Conservation (phyloP, 805 yeast species). For the Lipomyces yamanashiensis region DNA sequence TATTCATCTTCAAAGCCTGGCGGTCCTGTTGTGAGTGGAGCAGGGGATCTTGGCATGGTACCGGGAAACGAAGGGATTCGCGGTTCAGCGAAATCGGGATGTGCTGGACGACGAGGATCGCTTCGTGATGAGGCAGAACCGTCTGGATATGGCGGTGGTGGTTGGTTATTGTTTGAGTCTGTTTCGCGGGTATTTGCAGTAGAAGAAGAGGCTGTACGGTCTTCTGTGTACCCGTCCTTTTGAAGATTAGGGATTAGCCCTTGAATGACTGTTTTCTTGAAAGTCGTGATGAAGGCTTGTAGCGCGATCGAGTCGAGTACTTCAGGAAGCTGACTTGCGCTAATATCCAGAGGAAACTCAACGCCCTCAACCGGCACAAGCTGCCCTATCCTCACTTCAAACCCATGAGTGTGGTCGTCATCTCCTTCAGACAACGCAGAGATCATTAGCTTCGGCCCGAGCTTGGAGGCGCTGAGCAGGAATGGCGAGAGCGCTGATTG, state of each 20-base stretch:
- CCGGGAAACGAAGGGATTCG: conserved; percentile 3
- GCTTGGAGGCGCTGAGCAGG: conserved; percentile 18
- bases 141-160: conserved; percentile 34
- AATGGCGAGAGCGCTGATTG: conserved; percentile 28
- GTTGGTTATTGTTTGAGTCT: conserved; percentile 28
- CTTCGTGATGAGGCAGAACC: not conserved
- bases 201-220: not conserved
- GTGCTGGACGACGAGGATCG: conserved; percentile 4
- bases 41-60: conserved; percentile 14
- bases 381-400: conserved; percentile 23
- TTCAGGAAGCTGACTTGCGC: not conserved
- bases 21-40: conserved; percentile 41
- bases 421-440: conserved; percentile 27
- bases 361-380: conserved; percentile 1
- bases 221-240: conserved; percentile 28
- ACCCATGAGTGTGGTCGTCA: conserved; percentile 21
- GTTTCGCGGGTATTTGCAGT: conserved; percentile 12
- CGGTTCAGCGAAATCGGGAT: conserved; percentile 7
- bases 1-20: conserved; percentile 55
- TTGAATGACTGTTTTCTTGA: conserved; percentile 22
- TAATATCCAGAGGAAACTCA: conserved; percentile 8
- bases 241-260: conserved; percentile 25
- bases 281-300: conserved; percentile 12
- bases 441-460: conserved; percentile 25
- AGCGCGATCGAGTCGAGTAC: conserved; percentile 5